Base-by-base conservation (phyloP, 345 rosid species). In the Hibiscus syriacus region DNA sequence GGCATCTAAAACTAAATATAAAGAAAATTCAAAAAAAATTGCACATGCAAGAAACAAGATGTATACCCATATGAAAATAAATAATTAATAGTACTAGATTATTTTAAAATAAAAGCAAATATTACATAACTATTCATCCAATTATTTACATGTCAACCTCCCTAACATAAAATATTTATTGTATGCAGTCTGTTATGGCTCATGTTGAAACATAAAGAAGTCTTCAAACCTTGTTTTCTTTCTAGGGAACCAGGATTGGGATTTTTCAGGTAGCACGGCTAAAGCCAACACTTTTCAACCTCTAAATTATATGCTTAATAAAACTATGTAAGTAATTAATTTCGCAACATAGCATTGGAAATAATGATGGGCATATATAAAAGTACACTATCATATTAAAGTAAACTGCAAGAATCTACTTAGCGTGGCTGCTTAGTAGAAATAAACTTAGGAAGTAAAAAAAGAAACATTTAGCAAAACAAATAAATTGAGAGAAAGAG, bases 1-100 rank as follows among this genome's bases (percentile, higher is more conserved):
- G 52, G 80, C 84, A 87, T 60, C 99, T 94, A 80, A 52, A 55
- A 25, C 50, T 22, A 48, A 58, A 69, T 13, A 64, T 1, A 70
- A 19, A 30, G 1, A 34, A 5, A 39, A 50, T 32, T 30, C 29
- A 29, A 55, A 43, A 45, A 64, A 6, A 16, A 43, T 1, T 17
- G 11, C 11, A 20, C 10, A 20, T 36, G 49, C 65, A 38, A 19
- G 22, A 49, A 49, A 6, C 25, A n/a, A 11, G 10, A 60, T 38
- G 19, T 10, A 60, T 36, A 38, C 27, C 2, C 4, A 38, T 19
- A 38, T 13, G 50, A 22, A 61, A 22, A 20, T 34, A 59, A 19
- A 36, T 20, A 6, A 49, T 6, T 17, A 8, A 20, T 3, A 58
- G 12, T 8, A 58, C 23, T 32, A n/a, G n/a, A n/a, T n/a, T n/a